Conservation (phyloP, 345 rosid species). For the Pistacia integerrima region DNA sequence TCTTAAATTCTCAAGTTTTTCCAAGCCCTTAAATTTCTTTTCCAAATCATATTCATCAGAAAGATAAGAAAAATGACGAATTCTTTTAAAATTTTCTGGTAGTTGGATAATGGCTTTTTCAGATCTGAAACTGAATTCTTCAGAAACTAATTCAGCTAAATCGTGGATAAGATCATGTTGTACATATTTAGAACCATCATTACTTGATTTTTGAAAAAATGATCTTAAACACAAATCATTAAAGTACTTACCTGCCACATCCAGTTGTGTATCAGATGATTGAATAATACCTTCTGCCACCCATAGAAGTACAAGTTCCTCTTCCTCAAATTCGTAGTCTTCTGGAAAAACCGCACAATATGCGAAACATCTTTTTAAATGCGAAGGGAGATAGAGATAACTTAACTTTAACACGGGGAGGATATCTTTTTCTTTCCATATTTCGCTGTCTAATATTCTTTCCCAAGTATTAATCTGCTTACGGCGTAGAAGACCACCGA, state of each 20-base stretch:
- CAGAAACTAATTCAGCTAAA: slow-evolving; percentile 24
- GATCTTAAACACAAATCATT: slow-evolving; percentile 18
- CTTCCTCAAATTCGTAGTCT: no score
- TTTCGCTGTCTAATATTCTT: slow-evolving; percentile 12
- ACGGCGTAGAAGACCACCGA: slow-evolving; percentile 12
- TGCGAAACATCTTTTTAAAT: no score
- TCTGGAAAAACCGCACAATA: no score
- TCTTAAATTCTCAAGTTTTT: slow-evolving; percentile 6
- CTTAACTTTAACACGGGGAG: no score
- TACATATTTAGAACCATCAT: neutral
- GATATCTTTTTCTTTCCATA: slow-evolving; percentile 5
- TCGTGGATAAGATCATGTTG: slow-evolving; percentile 6
- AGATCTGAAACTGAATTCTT: slow-evolving; percentile 3
- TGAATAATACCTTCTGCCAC: no score
- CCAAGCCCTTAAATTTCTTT: neutral
- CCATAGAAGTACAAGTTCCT: no score
- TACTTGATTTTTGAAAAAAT: slow-evolving; percentile 29
- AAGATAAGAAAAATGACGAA: slow-evolving; percentile 16
- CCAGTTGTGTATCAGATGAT: no score
- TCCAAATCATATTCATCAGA: neutral
- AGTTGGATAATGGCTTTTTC: neutral
- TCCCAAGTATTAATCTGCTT: slow-evolving; percentile 19
- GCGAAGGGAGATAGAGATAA: no score
- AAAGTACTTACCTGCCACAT: no score
- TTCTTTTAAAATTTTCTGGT: neutral